These are phyloP conservation scores for Leccinum obscurum DNA, from an alignment of 768 basidiomycete species.

Conservation along the genomic window DNA sequence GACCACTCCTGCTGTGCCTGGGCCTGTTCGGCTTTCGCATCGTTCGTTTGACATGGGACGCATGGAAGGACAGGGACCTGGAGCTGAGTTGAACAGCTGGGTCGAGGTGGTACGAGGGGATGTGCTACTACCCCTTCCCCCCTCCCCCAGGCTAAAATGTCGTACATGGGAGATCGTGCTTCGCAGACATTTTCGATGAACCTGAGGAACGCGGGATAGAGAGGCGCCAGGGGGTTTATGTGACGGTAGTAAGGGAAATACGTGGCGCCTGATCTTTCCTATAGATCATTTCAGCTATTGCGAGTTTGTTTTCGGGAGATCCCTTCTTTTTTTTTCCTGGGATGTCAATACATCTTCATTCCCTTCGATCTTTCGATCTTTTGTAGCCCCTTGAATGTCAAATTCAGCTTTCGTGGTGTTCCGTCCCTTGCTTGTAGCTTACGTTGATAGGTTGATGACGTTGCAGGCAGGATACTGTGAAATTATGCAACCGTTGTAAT, in stretches of 20 bases:
- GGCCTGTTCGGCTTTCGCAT: constrained; percentile 12
- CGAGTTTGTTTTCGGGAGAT: background rate
- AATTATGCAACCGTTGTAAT: background rate
- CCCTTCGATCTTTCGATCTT: background rate
- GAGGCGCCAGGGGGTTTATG: constrained; percentile 37
- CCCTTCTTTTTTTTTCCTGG: background rate
- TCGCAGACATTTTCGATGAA: background rate
- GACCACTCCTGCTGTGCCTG: background rate
- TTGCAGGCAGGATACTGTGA: background rate
- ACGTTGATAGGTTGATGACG: background rate
- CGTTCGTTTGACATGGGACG: constrained; percentile 10
- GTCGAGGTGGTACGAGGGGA: background rate
- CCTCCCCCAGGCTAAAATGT: constrained; percentile 2
- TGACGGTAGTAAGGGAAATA: constrained; percentile 47
- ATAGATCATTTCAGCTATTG: background rate
- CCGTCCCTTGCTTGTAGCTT: constrained; percentile 15
- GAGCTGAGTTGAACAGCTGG: background rate
- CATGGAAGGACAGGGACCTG: background rate
- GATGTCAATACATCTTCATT: background rate
- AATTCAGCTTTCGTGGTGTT: background rate
- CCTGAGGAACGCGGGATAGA: background rate
- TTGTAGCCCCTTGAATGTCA: constrained; percentile 24
- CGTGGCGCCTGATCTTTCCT: background rate
- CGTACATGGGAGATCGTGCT: constrained; percentile 4
- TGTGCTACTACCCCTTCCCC: background rate